Evolutionary conservation across 2,329 filamentous ascomycete genomes (phyloP).

Genomic region (Microsporum ferrugineum): DNA sequence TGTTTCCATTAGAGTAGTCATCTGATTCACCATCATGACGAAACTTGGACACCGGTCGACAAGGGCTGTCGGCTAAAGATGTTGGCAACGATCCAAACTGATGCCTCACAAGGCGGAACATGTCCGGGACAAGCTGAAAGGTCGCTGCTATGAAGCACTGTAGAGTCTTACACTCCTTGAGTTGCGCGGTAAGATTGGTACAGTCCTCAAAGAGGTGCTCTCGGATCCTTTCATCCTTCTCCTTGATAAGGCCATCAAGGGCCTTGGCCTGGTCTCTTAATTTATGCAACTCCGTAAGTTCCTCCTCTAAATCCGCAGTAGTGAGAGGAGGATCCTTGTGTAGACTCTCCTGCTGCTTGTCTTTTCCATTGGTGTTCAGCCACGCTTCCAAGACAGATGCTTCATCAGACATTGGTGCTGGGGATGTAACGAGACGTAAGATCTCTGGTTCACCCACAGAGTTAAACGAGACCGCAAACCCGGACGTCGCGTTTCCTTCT

Average conservation of each 20-base stretch:
- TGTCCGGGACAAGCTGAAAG: constrained; percentile 20
- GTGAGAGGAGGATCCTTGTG: neutral
- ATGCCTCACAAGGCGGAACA: constrained; percentile 20
- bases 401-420: constrained; percentile 15
- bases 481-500: constrained; percentile 18
- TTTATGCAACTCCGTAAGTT: constrained; percentile 19
- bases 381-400: constrained; percentile 16
- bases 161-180: constrained; percentile 19
- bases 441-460: constrained; percentile 19
- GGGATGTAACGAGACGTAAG: constrained; percentile 20
- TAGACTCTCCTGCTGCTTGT: constrained; percentile 5
- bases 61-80: constrained; percentile 13
- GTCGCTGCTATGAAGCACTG: constrained; percentile 23
- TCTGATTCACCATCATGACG: neutral
- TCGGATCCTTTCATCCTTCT: constrained; percentile 21
- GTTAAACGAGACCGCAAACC: constrained; percentile 26
- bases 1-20: neutral
- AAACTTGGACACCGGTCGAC: constrained; percentile 1
- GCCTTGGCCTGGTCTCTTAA: constrained; percentile 19
- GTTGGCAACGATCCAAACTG: constrained; percentile 19
- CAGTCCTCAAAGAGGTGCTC: constrained; percentile 22
- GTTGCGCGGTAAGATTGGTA: constrained; percentile 15
- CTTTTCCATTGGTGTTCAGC: constrained; percentile 12
- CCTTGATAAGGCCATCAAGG: constrained; percentile 18
- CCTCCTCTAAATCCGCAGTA: constrained; percentile 15